Percentiles rank a stretch among this genome's conserved stretches.
phyloP scores from a whole-genome alignment of 2,329 filamentous ascomycete genomes.

The Rutstroemia sp. region DNA sequence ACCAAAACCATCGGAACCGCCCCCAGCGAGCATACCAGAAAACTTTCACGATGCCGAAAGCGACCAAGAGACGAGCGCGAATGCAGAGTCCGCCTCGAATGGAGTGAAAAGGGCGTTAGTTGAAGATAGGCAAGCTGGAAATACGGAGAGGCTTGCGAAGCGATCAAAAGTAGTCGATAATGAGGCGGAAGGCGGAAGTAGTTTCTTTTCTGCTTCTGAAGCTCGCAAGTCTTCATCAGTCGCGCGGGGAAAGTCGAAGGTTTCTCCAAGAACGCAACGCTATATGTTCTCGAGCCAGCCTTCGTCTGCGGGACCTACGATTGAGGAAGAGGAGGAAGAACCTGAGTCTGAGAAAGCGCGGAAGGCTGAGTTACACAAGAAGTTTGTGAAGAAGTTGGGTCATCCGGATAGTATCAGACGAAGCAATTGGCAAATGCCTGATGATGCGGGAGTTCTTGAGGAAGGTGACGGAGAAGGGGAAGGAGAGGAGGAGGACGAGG shows the following conservation, averaged over 20 bases:
- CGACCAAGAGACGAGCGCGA: conserved; percentile 16
- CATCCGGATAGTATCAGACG: conserved; percentile 68
- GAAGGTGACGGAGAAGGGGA: conserved; percentile 52
- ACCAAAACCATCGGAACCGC: conserved; percentile 26
- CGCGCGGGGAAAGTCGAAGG: conserved; percentile 16
- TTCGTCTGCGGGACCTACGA: conserved; percentile 12
- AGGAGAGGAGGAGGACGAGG: conserved; percentile 47
- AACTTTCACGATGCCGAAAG: conserved; percentile 26
- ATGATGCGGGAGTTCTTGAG: conserved; percentile 40
- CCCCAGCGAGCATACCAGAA: conserved; percentile 12
- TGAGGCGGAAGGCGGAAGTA: conserved; percentile 34
- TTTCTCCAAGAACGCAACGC: conserved; percentile 40
- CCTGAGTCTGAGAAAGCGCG: conserved; percentile 48
- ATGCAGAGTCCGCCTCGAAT: conserved; percentile 13
- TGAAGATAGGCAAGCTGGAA: conserved; percentile 39
- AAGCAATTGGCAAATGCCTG: conserved; percentile 48
- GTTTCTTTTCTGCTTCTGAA: conserved; percentile 35
- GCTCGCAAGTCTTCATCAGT: conserved; percentile 24
- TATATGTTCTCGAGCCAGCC: conserved; percentile 41
- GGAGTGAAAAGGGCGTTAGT: conserved; percentile 44
- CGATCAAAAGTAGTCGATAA: conserved; percentile 34
- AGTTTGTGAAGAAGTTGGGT: conserved; percentile 86
- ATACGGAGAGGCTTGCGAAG: conserved; percentile 38
- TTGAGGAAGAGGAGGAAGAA: conserved; percentile 36
- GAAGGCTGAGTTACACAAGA: conserved; percentile 68